Evolutionary conservation across 2,329 filamentous ascomycete genomes (phyloP), one percentile per base, ranked within the genome.

Genomic region (Penicillium sp.): DNA sequence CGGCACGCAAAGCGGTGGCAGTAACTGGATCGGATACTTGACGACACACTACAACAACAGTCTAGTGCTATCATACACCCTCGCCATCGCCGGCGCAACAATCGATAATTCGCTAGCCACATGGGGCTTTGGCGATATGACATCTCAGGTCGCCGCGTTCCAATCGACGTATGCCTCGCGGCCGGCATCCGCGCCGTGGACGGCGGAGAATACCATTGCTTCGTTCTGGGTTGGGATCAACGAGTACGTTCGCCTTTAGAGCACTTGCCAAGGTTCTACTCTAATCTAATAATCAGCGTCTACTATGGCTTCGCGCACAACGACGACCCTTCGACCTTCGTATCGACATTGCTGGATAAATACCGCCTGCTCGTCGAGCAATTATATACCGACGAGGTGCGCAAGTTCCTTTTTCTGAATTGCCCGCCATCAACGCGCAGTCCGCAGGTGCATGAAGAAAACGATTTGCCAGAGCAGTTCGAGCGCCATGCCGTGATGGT

Each of bases 171-270:
- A 58, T 58, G 50, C 56, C n/a, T 58, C 56, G 28, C 23, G 50
- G 8, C 56, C 56, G 30, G 50, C n/a, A 18, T 54, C 38, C 45
- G 56, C 35, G 11, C 50, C 50, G 21, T 58, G 56, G 56, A 50
- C 56, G 5, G n/a, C 45, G 35, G 46, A 54, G 6, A 58, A 50
- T 43, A 50, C 56, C 28, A 16, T 58, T 23, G 50, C 28, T 38
- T 58, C 56, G 21, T 58, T 58, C 46, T 54, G 56, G 56, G 23
- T 58, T 26, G 56, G 56, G 12, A 54, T 58, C 38, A 58, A 58
- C 46, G 56, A 58, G 56, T 58, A 46, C 40, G 50, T 38, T 23
- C 40, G 2, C 28, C 28, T 9, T 9, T 33, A 9, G 8, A 33
- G 28, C 16, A 1, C 14, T 28, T 43, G n/a, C 28, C 8, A 8